These are phyloP conservation scores for Pseudogymnoascus pannorum DNA, from an alignment of 2,329 filamentous ascomycete genomes.

Conservation along the genomic window DNA sequence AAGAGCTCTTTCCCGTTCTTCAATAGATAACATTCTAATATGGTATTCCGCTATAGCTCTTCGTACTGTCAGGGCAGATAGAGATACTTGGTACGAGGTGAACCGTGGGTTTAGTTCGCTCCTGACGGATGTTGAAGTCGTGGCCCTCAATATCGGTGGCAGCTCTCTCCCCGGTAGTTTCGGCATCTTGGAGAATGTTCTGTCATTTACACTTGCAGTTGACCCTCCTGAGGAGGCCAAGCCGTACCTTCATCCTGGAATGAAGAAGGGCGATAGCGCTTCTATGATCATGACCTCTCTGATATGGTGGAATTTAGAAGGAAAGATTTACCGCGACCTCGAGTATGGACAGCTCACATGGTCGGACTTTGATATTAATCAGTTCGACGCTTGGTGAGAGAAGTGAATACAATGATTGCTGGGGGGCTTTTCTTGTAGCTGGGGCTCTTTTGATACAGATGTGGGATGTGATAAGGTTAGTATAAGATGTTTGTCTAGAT, in stretches of 20 bases:
- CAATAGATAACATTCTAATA: background rate
- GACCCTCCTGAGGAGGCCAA: conserved; percentile 6
- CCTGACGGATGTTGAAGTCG: background rate
- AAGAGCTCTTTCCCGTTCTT: background rate
- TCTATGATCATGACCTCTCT: background rate
- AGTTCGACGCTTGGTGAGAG: background rate
- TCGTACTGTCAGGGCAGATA: background rate
- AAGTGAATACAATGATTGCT: background rate
- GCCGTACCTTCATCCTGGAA: conserved; percentile 9
- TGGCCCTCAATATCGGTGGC: conserved; percentile 1
- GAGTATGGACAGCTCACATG: background rate
- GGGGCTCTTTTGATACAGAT: background rate
- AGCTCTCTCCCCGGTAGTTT: conserved; percentile 6
- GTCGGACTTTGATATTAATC: background rate
- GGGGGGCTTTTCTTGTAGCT: background rate
- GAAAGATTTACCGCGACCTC: background rate
- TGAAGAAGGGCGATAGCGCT: conserved; percentile 9
- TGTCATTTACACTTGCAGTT: conserved; percentile 8
- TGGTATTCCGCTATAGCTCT: background rate
- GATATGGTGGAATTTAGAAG: background rate
- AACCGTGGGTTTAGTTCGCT: background rate
- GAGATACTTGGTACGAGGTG: background rate
- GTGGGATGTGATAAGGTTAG: background rate
- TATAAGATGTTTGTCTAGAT: background rate
- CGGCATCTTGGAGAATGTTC: conserved; percentile 10